phyloP scores from a whole-genome alignment of 192 early-diverging fungal species.

The Spizellomyces punctatus region DNA sequence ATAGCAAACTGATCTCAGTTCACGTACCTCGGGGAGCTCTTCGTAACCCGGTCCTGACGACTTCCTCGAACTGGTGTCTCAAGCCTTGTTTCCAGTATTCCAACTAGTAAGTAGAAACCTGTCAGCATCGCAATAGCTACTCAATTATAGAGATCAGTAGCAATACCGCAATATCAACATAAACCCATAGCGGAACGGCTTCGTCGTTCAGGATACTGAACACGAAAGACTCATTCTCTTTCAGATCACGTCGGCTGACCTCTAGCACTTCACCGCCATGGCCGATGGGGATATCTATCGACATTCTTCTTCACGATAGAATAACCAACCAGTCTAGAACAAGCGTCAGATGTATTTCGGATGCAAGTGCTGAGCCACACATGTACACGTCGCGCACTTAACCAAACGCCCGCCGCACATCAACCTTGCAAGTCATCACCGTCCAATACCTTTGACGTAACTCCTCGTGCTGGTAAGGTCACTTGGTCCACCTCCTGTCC shows the following conservation, averaged over 20 bases:
- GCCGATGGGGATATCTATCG: constrained; percentile 27
- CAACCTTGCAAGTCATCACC: no score
- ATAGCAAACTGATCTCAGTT: no score
- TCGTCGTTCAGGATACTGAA: constrained; percentile 74
- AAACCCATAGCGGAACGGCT: constrained; percentile 61
- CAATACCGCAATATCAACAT: constrained; percentile 70
- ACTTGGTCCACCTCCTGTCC: no score
- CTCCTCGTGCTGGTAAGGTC: no score
- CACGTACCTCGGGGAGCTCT: constrained; percentile 5
- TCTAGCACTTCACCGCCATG: constrained; percentile 70
- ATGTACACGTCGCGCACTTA: no score
- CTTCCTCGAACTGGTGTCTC: constrained; percentile 30
- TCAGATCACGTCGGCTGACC: constrained; percentile 65
- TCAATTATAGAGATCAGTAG: not conserved
- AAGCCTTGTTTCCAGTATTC: constrained; percentile 72
- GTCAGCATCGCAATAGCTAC: constrained; percentile 9
- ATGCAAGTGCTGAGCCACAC: no score
- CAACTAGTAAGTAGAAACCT: constrained; percentile 39
- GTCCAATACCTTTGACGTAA: no score
- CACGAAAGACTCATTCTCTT: constrained; percentile 59
- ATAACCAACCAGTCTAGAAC: no score
- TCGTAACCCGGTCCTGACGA: constrained; percentile 12
- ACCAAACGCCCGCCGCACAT: no score
- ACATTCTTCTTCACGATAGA: not conserved
- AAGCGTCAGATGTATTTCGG: no score